Percentiles rank a stretch among this genome's conserved stretches.
phyloP scores from a whole-genome alignment of 345 rosid species.

The Eucalyptus melliodora region DNA sequence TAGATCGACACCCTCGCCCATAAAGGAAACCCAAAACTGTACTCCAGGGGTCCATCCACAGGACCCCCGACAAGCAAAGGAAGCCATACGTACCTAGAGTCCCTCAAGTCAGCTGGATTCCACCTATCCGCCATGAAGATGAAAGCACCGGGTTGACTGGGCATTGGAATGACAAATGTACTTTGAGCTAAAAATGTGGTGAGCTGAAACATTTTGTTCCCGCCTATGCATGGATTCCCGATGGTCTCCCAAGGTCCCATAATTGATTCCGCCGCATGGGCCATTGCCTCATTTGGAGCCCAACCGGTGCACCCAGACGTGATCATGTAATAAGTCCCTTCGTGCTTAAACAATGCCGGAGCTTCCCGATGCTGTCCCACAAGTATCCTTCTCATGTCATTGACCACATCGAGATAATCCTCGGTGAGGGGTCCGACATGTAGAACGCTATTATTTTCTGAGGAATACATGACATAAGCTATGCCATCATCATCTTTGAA shows the following conservation, averaged over 20 bases:
- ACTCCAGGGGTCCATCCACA: constrained; percentile 61
- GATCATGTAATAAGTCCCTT: constrained; percentile 76
- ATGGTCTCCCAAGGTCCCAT: constrained; percentile 95
- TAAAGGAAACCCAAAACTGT: constrained; percentile 53
- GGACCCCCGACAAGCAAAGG: constrained; percentile 70
- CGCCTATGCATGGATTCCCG: constrained; percentile 85
- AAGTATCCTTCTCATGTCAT: constrained; percentile 37
- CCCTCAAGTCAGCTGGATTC: constrained; percentile 80
- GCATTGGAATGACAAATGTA: constrained; percentile 70
- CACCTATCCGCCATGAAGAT: constrained; percentile 94
- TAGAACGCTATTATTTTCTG: constrained; percentile 76
- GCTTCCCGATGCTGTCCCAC: constrained; percentile 79
- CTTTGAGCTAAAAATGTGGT: constrained; percentile 85
- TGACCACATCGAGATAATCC: constrained; percentile 55
- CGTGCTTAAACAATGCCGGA: constrained; percentile 76
- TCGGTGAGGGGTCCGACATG: constrained; percentile 69
- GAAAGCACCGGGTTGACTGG: constrained; percentile 45
- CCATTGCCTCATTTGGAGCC: constrained; percentile 94
- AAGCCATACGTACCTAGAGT: constrained; percentile 85
- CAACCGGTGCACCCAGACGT: constrained; percentile 91
- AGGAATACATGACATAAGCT: constrained; percentile 80
- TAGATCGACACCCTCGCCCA: constrained; percentile 84
- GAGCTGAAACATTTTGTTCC: constrained; percentile 52
- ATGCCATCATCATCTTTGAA: constrained; percentile 78
- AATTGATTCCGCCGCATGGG: constrained; percentile 71